Base-by-base conservation (phyloP, 331 rosid genomes). In the Quercus tomentella region DNA sequence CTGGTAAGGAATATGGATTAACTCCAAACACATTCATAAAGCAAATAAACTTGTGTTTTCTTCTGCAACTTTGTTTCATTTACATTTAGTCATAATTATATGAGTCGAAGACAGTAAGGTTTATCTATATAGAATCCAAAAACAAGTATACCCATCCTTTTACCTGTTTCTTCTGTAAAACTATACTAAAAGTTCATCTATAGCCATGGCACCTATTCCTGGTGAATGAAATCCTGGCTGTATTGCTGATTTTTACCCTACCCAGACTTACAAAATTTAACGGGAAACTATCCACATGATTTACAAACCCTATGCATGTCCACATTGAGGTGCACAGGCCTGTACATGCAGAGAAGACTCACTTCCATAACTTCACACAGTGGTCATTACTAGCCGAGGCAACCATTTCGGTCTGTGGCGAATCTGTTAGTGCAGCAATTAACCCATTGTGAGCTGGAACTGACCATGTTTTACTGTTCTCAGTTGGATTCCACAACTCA, bases 351-450 rank as follows among this genome's bases (percentile, higher is more conserved):
- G n/a, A 70, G 70, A 60, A 72, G 74, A 18, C 67, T 86, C 76
- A 91, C 83, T 84, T 89, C 97, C 97, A 92, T 31, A 89, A 61
- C 79, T 87, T 92, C 76, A 88, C 90, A 20, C 79, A 76, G 7
- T 72, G 79, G 81, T 92, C 97, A 81, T 87, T 87, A 81, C 94
- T 79, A 35, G 85, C 87, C 0, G 97, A 89, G 75, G 97, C 97
- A 54, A 92, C 79, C 87, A 82, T 68, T 31, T 82, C 82, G 28
- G 76, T 80, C 69, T 58, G 16, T 0, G 77, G 70, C 30, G 91
- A 82, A 54, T 77, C 86, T 51, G 87, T 84, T 17, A 88, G 80
- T 55, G 86, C 91, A 26, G 85, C 74, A 62, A 92, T 83, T 28
- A 77, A 28, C 41, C 88, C 97, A 37, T 77, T 57, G 81, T 92